These are phyloP conservation scores for Amphicarpaea edgeworthii DNA, from an alignment of 306 rosid species.

Conservation along the genomic window DNA sequence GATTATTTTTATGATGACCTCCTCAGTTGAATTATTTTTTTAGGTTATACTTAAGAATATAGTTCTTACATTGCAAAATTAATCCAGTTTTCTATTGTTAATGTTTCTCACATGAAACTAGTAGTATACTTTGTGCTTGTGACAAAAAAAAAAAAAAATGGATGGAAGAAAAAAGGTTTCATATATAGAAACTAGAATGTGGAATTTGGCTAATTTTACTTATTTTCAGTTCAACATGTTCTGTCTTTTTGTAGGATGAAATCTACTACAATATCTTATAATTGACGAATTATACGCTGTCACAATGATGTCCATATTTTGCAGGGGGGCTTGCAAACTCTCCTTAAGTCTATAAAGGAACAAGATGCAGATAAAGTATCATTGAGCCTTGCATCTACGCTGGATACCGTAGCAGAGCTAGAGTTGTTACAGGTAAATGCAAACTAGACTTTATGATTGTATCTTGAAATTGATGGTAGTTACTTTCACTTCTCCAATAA, in stretches of 20 bases:
- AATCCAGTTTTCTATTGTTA: neutral
- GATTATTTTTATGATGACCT: neutral
- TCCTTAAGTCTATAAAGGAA: slow-evolving; percentile 71
- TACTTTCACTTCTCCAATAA: slow-evolving; percentile 23
- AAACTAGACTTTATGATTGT: slow-evolving; percentile 24
- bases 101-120: slow-evolving; percentile 26
- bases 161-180: slow-evolving; percentile 27
- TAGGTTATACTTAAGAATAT: slow-evolving; percentile 20
- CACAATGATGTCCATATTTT: slow-evolving; percentile 42
- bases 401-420: slow-evolving; percentile 86
- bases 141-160: neutral
- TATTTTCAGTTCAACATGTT: slow-evolving; percentile 19
- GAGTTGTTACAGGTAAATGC: slow-evolving; percentile 79
- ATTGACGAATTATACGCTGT: slow-evolving; percentile 30
- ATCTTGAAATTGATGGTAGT: slow-evolving; percentile 24
- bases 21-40: slow-evolving; percentile 19
- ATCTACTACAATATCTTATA: slow-evolving; percentile 15
- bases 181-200: slow-evolving; percentile 16
- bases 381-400: slow-evolving; percentile 73
- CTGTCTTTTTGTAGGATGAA: neutral
- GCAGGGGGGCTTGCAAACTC: slow-evolving; percentile 85
- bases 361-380: slow-evolving; percentile 90
- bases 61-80: slow-evolving; percentile 25
- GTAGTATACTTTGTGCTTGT: neutral
- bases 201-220: slow-evolving; percentile 21